A percentile compares a stretch with the other conserved stretches of the same genome.
phyloP scores from a whole-genome alignment of 306 rosid genomes.

The Casuarina equisetifolia region DNA sequence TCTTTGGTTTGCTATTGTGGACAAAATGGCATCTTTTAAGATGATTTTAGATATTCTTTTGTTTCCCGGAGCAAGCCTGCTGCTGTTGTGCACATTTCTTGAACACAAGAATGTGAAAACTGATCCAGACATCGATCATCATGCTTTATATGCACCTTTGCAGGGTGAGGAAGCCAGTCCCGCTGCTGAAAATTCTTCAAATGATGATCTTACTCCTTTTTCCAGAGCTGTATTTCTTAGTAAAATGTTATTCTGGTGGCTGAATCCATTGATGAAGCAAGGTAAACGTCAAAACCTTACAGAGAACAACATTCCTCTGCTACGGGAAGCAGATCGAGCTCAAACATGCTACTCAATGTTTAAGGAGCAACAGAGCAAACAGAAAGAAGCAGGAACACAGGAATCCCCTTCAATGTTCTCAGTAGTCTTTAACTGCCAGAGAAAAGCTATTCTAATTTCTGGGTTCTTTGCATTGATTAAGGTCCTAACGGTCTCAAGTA shows the following conservation, averaged over 20 bases:
- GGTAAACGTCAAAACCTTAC: slow-evolving; percentile 26
- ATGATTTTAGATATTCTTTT: slow-evolving; percentile 19
- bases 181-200: background rate
- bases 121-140: slow-evolving; percentile 10
- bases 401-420: slow-evolving; percentile 39
- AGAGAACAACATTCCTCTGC: slow-evolving; percentile 21
- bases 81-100: slow-evolving; percentile 15
- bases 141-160: slow-evolving; percentile 13
- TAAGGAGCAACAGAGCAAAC: slow-evolving; percentile 38
- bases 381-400: slow-evolving; percentile 28
- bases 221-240: slow-evolving; percentile 21
- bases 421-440: slow-evolving; percentile 56
- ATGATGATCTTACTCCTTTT: slow-evolving; percentile 26
- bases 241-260: slow-evolving; percentile 32
- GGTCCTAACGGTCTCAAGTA: slow-evolving; percentile 54
- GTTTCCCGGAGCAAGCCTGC: slow-evolving; percentile 26
- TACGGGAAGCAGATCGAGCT: slow-evolving; percentile 39
- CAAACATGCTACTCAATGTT: slow-evolving; percentile 40
- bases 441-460: slow-evolving; percentile 57
- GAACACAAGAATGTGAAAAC: background rate
- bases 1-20: slow-evolving; percentile 6
- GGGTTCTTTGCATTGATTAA: slow-evolving; percentile 75
- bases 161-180: slow-evolving; percentile 2
- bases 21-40: background rate
- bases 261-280: slow-evolving; percentile 34